Evolutionary conservation across 805 yeast species (phyloP).

Genomic region (Pichia manshurica): DNA sequence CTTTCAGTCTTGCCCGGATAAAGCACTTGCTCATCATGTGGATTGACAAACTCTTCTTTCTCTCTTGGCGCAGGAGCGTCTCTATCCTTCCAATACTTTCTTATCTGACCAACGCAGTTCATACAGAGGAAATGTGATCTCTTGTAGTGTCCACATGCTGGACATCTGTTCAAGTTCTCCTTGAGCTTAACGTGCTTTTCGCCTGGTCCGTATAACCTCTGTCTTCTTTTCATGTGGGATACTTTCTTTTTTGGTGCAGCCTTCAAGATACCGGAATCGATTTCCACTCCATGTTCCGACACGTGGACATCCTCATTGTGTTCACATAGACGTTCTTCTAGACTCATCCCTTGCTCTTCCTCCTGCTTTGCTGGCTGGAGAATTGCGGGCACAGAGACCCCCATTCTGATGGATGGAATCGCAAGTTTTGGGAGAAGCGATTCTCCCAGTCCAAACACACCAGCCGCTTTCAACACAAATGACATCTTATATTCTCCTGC

Average conservation of each 20-base stretch:
- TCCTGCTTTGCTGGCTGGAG: conserved; percentile 13
- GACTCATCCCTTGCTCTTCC: conserved; percentile 11
- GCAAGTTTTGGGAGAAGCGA: conserved; percentile 15
- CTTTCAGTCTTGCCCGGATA: conserved; percentile 68
- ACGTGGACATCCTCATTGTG: conserved; percentile 32
- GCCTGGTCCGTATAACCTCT: conserved; percentile 76
- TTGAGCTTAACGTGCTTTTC: conserved; percentile 73
- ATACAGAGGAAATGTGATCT: conserved; percentile 87
- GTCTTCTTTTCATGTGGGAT: conserved; percentile 81
- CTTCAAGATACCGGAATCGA: conserved; percentile 64
- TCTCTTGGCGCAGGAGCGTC: conserved; percentile 25
- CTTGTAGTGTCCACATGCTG: conserved; percentile 91
- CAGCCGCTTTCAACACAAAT: conserved; percentile 9
- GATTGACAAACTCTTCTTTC: conserved; percentile 43
- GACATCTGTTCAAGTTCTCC: conserved; percentile 80
- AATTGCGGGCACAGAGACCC: conserved; percentile 18
- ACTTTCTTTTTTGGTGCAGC: conserved; percentile 96
- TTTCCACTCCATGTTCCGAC: conserved; percentile 34
- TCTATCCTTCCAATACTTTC: conserved; percentile 54
- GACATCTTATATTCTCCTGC: conserved; percentile 9
- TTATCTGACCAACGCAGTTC: conserved; percentile 84
- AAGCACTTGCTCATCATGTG: conserved; percentile 55
- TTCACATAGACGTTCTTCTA: conserved; percentile 18
- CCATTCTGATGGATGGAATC: conserved; percentile 18
- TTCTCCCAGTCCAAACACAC: conserved; percentile 14